phyloP scores from a whole-genome alignment of 495 filamentous ascomycete species.

The Podospora comata region DNA sequence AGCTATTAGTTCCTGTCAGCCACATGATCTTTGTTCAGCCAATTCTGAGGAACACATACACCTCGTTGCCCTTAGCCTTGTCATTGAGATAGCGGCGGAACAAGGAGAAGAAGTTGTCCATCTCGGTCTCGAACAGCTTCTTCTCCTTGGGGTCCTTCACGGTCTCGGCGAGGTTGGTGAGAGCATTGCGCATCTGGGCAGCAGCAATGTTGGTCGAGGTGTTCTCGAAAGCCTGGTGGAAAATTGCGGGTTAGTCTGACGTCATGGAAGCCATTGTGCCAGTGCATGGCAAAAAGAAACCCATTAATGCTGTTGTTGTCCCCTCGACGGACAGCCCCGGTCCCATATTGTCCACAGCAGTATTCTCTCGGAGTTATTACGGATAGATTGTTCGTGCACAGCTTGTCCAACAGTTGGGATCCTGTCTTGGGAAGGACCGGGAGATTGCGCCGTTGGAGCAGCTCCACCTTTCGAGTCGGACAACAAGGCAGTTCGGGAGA shows the following conservation, averaged over 20 bases:
- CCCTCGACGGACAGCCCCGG: background rate
- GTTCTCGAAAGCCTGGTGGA: slow-evolving; percentile 89
- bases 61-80: slow-evolving; percentile 92
- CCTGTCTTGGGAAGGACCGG: background rate
- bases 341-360: background rate
- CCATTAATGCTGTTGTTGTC: background rate
- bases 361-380: background rate
- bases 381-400: background rate
- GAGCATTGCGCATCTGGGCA: slow-evolving; percentile 96
- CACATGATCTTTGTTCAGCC: background rate
- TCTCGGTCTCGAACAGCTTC: slow-evolving; percentile 96
- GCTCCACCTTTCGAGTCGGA: background rate
- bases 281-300: background rate
- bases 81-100: slow-evolving; percentile 98
- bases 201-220: slow-evolving; percentile 96
- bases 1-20: slow-evolving; percentile 47
- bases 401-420: background rate
- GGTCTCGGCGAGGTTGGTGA: slow-evolving; percentile 87
- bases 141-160: slow-evolving; percentile 79
- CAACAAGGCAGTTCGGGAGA: background rate
- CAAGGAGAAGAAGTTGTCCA: slow-evolving; percentile 99
- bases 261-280: slow-evolving; percentile 3
- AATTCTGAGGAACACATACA: slow-evolving; percentile 47
- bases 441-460: background rate
- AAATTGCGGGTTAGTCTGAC: slow-evolving; percentile 18